Conservation (phyloP, 164 flowering plant species). For the Chloranthus sessilifolius region DNA sequence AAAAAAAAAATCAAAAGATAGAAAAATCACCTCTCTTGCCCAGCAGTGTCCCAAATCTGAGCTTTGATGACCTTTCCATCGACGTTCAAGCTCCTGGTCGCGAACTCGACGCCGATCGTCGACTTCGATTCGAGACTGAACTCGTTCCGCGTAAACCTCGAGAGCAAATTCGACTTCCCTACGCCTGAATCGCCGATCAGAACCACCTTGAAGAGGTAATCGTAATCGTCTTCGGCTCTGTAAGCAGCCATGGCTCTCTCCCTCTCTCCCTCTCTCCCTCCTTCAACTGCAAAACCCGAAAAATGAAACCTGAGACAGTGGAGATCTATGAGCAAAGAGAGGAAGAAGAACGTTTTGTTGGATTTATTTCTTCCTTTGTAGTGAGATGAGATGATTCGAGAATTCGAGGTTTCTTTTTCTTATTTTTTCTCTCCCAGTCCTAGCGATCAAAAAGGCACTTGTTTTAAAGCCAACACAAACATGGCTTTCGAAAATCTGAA, state of each 20-base stretch:
- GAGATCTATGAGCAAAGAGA: too few species aligned
- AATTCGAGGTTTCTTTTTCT: not conserved
- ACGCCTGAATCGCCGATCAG: conserved; percentile 67
- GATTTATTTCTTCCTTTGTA: not conserved
- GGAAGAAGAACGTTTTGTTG: conserved; percentile 1
- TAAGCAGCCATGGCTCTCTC: conserved; percentile 42
- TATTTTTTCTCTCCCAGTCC: too few species aligned
- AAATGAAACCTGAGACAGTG: not conserved
- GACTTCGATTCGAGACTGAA: conserved; percentile 71
- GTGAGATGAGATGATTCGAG: not conserved
- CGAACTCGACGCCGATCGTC: conserved; percentile 69
- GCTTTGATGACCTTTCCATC: conserved; percentile 51
- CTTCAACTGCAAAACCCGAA: not conserved
- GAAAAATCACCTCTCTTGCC: conserved; percentile 36
- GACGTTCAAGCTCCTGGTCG: conserved; percentile 54
- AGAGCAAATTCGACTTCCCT: conserved; percentile 58
- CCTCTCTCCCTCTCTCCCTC: not conserved
- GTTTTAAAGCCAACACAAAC: too few species aligned
- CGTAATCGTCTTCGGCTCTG: conserved; percentile 66
- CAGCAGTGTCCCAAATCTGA: conserved; percentile 57
- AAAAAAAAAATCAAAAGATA: conserved; percentile 1
- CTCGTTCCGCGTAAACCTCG: conserved; percentile 65
- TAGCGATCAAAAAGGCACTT: too few species aligned
- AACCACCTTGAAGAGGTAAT: conserved; percentile 63
- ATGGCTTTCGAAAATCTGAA: not conserved